phyloP scores from a whole-genome alignment of 2,329 filamentous ascomycete species.

The Metarhizium sp. region DNA sequence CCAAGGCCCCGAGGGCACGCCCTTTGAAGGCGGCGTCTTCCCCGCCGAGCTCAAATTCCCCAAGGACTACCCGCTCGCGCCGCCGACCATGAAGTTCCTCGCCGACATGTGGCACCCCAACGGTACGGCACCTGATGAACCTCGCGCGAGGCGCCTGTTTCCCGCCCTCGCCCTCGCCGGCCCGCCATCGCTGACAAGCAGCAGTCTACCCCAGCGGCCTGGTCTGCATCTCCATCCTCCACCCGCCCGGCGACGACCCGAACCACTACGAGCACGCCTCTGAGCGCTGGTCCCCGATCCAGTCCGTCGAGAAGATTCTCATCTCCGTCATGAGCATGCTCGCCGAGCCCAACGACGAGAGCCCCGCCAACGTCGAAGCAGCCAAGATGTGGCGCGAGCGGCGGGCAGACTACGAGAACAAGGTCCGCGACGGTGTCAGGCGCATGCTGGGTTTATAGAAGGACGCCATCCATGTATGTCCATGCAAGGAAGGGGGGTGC shows the following conservation, averaged over 20 bases:
- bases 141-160: too few relatives aligned
- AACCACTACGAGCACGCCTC: slow-evolving; percentile 97
- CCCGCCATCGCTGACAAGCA: not conserved
- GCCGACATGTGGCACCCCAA: slow-evolving; percentile 96
- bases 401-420: slow-evolving; percentile 73
- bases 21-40: slow-evolving; percentile 93
- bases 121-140: slow-evolving; percentile 40
- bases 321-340: slow-evolving; percentile 98
- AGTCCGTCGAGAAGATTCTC: slow-evolving; percentile 95
- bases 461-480: not conserved
- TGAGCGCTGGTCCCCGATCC: slow-evolving; percentile 93
- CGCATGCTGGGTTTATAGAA: slow-evolving; percentile 62
- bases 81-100: slow-evolving; percentile 92
- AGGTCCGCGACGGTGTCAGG: slow-evolving; percentile 74
- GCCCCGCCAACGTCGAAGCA: slow-evolving; percentile 90
- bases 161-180: not conserved
- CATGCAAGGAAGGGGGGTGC: not conserved
- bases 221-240: slow-evolving; percentile 97
- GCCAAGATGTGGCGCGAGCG: slow-evolving; percentile 93
- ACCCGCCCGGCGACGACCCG: slow-evolving; percentile 91
- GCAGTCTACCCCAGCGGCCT: slow-evolving; percentile 83
- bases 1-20: slow-evolving; percentile 88
- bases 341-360: slow-evolving; percentile 94
- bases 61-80: slow-evolving; percentile 91
- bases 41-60: slow-evolving; percentile 92